Evolutionary conservation across 305 asterid species (phyloP), one percentile per base, ranked within the genome.

Genomic region (Fraxinus greggii): DNA sequence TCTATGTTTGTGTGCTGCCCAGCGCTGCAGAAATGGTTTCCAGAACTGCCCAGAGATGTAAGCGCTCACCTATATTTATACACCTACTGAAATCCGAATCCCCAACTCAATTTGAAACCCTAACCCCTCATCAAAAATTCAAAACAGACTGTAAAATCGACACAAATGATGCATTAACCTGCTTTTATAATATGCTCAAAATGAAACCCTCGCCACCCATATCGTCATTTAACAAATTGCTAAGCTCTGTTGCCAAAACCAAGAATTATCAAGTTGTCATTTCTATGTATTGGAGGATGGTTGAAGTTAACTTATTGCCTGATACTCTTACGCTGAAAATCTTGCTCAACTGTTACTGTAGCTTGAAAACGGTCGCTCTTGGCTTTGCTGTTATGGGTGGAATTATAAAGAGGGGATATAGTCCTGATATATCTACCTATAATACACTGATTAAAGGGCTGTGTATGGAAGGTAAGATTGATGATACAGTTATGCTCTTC

Each of bases 141-240:
- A 45, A 45, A 15, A 15, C 81, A 4, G 8, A 74, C 79, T 82
- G 77, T 32, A 72, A 80, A 82, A 72, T 84, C 40, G 42, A 54
- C 76, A 61, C 78, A 5, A 59, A 63, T 19, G 86, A 83, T 51
- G 87, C 90, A 1, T 10, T 79, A 15, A 21, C 33, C 1, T 69
- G 74, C 48, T 88, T 84, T 36, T 24, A 84, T 8, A 76, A 65
- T 76, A 88, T 88, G 89, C 78, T 88, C 36, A 56, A 74, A 67
- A 38, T 86, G 72, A 78, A 79, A 2, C 87, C 86, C 29, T 76
- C 72, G 42, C 84, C 86, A 4, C 84, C 79, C 35, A 77, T 59
- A 17, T 81, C 85, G 42, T 77, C 86, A 24, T 87, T 87, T 42
- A 85, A 85, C 76, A 4, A 54, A 15, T 31, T 85, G 65, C 61